phyloP scores from a whole-genome alignment of 805 yeast genomes.

The Yueomyces sinensis region DNA sequence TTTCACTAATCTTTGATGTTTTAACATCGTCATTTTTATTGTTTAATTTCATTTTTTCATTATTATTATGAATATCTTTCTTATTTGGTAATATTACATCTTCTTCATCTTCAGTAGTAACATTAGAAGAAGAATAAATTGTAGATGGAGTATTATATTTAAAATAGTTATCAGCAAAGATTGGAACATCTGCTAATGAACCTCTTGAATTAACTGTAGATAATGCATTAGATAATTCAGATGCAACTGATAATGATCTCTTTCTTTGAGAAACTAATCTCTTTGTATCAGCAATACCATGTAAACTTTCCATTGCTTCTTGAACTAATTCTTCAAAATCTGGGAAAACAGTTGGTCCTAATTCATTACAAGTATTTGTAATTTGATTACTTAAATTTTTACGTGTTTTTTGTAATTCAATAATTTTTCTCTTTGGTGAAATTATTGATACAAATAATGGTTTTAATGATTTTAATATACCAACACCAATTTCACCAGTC shows the following conservation, averaged over 20 bases:
- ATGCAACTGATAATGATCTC: constrained; percentile 18
- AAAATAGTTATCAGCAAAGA: constrained; percentile 26
- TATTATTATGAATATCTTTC: not conserved
- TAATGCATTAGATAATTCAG: constrained; percentile 39
- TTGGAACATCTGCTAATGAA: constrained; percentile 51
- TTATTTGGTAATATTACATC: not conserved
- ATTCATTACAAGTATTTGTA: constrained; percentile 64
- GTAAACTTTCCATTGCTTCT: constrained; percentile 1
- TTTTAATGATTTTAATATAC: constrained; percentile 63
- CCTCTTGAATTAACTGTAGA: constrained; percentile 50
- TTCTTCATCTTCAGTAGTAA: constrained; percentile 4
- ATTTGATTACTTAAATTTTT: constrained; percentile 52
- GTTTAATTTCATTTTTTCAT: not conserved
- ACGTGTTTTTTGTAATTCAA: constrained; percentile 45
- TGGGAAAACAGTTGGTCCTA: constrained; percentile 81
- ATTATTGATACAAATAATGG: constrained; percentile 43
- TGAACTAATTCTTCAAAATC: constrained; percentile 43
- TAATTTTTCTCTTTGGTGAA: constrained; percentile 30
- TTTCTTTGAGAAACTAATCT: constrained; percentile 9
- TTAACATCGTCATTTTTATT: not conserved
- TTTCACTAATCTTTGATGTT: not conserved
- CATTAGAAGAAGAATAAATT: not conserved
- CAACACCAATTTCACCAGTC: constrained; percentile 87
- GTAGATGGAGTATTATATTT: not conserved
- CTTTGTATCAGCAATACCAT: constrained; percentile 3